Base-by-base conservation (phyloP, 768 basidiomycete species). In the Inosperma sp. region DNA sequence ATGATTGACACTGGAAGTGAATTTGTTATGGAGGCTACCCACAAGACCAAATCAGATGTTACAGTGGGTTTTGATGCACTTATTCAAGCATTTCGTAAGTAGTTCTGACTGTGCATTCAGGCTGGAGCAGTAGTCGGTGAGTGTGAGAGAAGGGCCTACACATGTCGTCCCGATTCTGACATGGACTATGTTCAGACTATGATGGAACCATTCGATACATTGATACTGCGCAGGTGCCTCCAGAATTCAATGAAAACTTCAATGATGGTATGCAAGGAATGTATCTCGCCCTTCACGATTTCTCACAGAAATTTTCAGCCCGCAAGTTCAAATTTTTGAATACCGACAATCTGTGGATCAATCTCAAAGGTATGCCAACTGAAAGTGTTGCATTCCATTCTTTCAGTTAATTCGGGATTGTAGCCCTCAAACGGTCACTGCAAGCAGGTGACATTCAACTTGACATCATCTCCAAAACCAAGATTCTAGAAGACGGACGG, bases 261-360 rank as follows among this genome's bases (percentile, higher is more conserved):
- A 93, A 93, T 69, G 83, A 85, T n/a, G 75, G 82, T 84, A 56
- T 47, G 66, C 59, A 45, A 63, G 59, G 13, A 13, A 26, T 17
- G 40, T 48, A 22, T 22, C 16, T 14, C 48, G 43, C 30, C 36
- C 16, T 34, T 19, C 31, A n/a, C 21, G 8, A 29, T 27, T 21
- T 41, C 4, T 41, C n/a, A 39, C 31, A 27, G 17, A 48, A 50
- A n/a, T 5, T 39, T 13, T 46, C 30, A 80, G 83, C 86, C 43
- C 80, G 86, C 55, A 93, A 93, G 70, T 94, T 96, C 83, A 90
- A 92, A 76, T 90, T 90, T 66, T 87, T 93, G 76, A 88, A 89
- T 76, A 86, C 87, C 30, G 89, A 89, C 72, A 88, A 86, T 64
- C 61, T 87, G 60, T 87, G 84, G 84, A 79, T 87, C 68, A 82